Evolutionary conservation across 306 rosid genomes (phyloP).

Genomic region (Urtica urens): DNA sequence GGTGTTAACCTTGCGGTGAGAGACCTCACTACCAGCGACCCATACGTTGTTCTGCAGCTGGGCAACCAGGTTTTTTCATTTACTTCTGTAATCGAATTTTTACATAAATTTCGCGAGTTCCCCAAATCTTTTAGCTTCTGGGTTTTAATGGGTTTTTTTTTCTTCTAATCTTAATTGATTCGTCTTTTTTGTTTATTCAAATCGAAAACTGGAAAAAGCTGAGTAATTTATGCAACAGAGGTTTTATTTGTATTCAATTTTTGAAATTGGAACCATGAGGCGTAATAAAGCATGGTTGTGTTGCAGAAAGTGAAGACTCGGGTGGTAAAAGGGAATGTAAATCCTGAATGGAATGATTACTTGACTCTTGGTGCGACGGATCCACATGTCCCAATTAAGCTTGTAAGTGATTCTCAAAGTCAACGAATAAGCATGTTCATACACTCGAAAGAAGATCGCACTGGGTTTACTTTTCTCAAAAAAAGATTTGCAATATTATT

Average conservation of each 20-base stretch:
- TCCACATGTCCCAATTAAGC: conserved; percentile 26
- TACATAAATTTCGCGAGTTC: neutral
- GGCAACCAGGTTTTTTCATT: conserved; percentile 33
- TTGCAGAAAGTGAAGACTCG: conserved; percentile 21
- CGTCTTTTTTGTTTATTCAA: neutral
- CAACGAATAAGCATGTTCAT: neutral
- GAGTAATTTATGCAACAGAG: too few species aligned
- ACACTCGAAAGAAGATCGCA: too few species aligned
- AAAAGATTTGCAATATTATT: too few species aligned
- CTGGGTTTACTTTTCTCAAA: too few species aligned
- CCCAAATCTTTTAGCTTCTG: neutral
- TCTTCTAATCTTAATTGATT: neutral
- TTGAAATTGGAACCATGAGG: too few species aligned
- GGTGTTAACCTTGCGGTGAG: conserved; percentile 56
- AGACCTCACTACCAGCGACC: conserved; percentile 48
- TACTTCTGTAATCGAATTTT: neutral
- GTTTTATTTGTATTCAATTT: too few species aligned
- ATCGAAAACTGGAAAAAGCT: too few species aligned
- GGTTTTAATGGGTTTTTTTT: neutral
- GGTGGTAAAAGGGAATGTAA: conserved; percentile 16
- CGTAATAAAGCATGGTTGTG: too few species aligned
- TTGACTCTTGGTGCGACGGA: conserved; percentile 8
- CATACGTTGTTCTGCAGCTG: conserved; percentile 51
- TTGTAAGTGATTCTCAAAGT: too few species aligned
- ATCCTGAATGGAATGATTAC: conserved; percentile 21